These are phyloP conservation scores for Zasmidium cellare DNA, from an alignment of 2,329 filamentous ascomycete species.

Conservation along the genomic window DNA sequence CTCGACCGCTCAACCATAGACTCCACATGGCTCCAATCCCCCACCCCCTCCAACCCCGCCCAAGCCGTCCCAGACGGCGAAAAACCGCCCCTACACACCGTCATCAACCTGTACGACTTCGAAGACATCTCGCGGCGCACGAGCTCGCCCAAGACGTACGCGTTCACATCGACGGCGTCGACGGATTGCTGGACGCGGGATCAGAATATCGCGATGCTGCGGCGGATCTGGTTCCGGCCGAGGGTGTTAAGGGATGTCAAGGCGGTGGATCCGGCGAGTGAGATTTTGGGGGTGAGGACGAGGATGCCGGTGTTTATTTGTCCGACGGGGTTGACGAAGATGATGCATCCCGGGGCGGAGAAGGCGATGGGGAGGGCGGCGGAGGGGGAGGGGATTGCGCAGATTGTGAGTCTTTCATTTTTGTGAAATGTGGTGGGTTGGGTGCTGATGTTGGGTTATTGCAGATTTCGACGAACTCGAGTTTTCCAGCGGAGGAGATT, in stretches of 20 bases:
- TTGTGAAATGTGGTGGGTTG: not conserved
- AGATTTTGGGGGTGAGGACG: conserved; percentile 23
- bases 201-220: conserved; percentile 21
- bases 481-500: conserved; percentile 33
- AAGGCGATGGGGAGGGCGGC: conserved; percentile 33
- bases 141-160: conserved; percentile 23
- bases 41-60: conserved; percentile 11
- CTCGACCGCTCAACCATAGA: conserved; percentile 28
- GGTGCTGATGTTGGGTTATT: not conserved
- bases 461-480: conserved; percentile 32
- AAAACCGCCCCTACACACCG: conserved; percentile 47
- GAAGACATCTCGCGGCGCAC: conserved; percentile 20
- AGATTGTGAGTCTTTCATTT: conserved; percentile 22
- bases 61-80: conserved; percentile 24
- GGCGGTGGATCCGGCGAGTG: conserved; percentile 21
- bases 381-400: conserved; percentile 24
- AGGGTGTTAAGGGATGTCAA: conserved; percentile 26
- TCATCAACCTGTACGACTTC: conserved; percentile 40
- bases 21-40: conserved; percentile 12
- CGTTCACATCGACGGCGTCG: conserved; percentile 26
- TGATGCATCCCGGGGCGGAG: conserved; percentile 38
- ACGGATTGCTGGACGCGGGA: conserved; percentile 27
- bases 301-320: conserved; percentile 38
- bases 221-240: conserved; percentile 27
- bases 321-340: conserved; percentile 34